Evolutionary conservation across 805 yeast genomes (phyloP).

Genomic region (Metschnikowia chrysomelidarum): DNA sequence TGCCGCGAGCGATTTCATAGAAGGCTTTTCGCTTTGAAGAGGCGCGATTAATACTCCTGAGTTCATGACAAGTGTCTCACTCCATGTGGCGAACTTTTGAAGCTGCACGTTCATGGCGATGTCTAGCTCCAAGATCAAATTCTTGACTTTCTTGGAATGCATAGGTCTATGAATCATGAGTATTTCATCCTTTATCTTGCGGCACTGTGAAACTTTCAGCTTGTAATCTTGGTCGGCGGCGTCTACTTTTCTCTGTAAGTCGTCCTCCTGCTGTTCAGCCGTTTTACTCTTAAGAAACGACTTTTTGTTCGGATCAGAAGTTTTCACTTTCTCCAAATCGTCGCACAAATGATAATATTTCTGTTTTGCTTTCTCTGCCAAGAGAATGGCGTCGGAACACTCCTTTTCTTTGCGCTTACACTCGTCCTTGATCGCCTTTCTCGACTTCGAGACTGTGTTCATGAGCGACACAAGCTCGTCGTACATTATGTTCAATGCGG

Average conservation of each 20-base stretch:
- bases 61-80: slow-evolving; percentile 79
- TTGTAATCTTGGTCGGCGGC: slow-evolving; percentile 85
- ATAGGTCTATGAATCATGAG: slow-evolving; percentile 75
- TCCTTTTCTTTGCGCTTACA: slow-evolving; percentile 81
- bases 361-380: slow-evolving; percentile 84
- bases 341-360: slow-evolving; percentile 74
- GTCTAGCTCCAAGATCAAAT: slow-evolving; percentile 81
- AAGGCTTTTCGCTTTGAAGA: slow-evolving; percentile 48
- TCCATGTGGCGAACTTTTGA: slow-evolving; percentile 84
- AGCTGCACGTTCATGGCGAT: slow-evolving; percentile 86
- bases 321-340: slow-evolving; percentile 79
- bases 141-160: slow-evolving; percentile 65
- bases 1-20: slow-evolving; percentile 76
- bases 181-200: slow-evolving; percentile 70
- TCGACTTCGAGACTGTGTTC: slow-evolving; percentile 62
- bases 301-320: slow-evolving; percentile 81
- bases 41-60: slow-evolving; percentile 84
- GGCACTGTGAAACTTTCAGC: slow-evolving; percentile 69
- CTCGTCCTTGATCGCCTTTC: slow-evolving; percentile 80
- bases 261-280: slow-evolving; percentile 88
- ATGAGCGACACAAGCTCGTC: slow-evolving; percentile 78
- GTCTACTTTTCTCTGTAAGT: slow-evolving; percentile 74
- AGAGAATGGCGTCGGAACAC: slow-evolving; percentile 73
- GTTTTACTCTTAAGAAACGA: slow-evolving; percentile 78
- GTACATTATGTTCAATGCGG: slow-evolving; percentile 78